Percentiles rank a stretch among this genome's conserved stretches.
phyloP scores from a whole-genome alignment of 2,329 filamentous ascomycete genomes.

The Teratosphaeria epicoccoides region DNA sequence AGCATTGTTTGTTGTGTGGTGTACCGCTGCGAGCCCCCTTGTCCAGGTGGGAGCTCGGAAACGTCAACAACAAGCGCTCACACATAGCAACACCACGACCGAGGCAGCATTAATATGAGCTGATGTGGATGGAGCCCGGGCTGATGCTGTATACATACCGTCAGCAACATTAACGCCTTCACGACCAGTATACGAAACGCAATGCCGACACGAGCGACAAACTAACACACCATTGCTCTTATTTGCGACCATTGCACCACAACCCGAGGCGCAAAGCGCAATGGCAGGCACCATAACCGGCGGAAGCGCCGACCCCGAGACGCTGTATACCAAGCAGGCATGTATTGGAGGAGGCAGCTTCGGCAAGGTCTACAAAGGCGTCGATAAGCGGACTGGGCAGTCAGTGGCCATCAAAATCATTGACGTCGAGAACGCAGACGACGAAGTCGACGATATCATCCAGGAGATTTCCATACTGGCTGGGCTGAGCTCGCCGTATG shows the following conservation, averaged over 20 bases:
- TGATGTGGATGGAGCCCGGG: background rate
- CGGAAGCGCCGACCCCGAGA: conserved; percentile 67
- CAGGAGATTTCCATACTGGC: conserved; percentile 97
- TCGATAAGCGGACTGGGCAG: conserved; percentile 86
- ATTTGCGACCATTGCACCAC: background rate
- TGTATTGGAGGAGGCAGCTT: conserved; percentile 87
- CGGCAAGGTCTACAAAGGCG: conserved; percentile 96
- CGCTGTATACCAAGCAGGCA: conserved; percentile 72
- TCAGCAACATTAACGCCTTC: background rate
- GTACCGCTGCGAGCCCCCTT: background rate
- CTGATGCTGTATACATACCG: background rate
- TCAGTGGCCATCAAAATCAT: conserved; percentile 97
- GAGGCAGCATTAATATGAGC: background rate
- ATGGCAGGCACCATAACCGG: conserved; percentile 25
- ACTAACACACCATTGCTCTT: background rate
- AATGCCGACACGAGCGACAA: background rate
- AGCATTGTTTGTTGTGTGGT: background rate
- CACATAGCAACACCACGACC: background rate
- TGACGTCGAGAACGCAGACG: conserved; percentile 96
- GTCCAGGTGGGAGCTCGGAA: background rate
- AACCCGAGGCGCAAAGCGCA: background rate
- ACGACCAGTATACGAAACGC: background rate
- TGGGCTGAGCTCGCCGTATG: conserved; percentile 88
- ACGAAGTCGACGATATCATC: conserved; percentile 98
- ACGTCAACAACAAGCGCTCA: background rate